Conservation (phyloP, 208 protist species). For the Zelonia costaricensis region DNA sequence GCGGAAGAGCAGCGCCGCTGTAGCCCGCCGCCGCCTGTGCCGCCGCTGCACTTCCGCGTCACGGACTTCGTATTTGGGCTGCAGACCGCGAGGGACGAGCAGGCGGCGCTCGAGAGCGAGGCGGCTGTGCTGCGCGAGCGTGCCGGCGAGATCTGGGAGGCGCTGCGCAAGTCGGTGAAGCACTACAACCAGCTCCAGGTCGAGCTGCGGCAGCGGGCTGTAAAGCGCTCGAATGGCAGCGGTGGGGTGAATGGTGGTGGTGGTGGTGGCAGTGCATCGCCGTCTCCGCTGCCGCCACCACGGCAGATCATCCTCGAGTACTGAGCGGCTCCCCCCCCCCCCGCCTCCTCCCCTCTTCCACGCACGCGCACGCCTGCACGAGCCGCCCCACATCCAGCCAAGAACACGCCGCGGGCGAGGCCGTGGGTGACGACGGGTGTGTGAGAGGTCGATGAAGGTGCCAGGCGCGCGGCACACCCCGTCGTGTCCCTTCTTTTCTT, state of each 20-base stretch:
- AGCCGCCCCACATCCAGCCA: too few species aligned
- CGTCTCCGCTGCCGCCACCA: not conserved
- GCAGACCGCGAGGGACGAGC: slow-evolving; percentile 36
- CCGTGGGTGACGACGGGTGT: too few species aligned
- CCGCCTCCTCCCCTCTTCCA: too few species aligned
- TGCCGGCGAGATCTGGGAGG: slow-evolving; percentile 44
- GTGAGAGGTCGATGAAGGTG: too few species aligned
- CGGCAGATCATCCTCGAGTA: slow-evolving; percentile 20
- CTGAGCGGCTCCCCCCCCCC: too few species aligned
- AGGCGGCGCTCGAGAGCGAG: slow-evolving; percentile 30
- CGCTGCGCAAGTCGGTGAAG: slow-evolving; percentile 39
- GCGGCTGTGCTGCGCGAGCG: slow-evolving; percentile 30
- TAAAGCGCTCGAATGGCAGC: slow-evolving; percentile 5
- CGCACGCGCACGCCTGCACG: too few species aligned
- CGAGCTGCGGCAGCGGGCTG: slow-evolving; percentile 19
- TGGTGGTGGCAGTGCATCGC: too few species aligned
- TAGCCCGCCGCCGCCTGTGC: not conserved
- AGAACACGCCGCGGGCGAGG: too few species aligned
- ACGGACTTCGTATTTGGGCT: slow-evolving; percentile 38
- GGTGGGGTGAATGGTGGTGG: too few species aligned
- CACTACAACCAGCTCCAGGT: slow-evolving; percentile 40
- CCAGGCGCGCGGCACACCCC: too few species aligned
- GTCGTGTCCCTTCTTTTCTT: too few species aligned
- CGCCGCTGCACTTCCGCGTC: slow-evolving; percentile 7
- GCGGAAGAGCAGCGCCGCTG: too few species aligned